Evolutionary conservation across 805 yeast genomes (phyloP).

Genomic region (Pichia membranifaciens): DNA sequence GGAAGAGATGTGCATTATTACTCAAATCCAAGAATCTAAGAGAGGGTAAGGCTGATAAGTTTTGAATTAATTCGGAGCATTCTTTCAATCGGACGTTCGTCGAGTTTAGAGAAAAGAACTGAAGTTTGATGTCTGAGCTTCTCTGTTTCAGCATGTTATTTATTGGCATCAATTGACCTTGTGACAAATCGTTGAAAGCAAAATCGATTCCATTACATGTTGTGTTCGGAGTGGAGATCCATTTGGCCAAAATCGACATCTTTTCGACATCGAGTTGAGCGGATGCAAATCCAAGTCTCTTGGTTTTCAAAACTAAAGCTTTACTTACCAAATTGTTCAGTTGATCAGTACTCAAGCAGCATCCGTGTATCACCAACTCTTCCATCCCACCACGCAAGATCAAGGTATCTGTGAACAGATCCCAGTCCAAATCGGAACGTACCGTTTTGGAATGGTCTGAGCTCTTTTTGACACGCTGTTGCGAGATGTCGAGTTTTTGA

Average conservation of each 20-base stretch:
- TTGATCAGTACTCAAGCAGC: constrained; percentile 39
- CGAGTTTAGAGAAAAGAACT: constrained; percentile 48
- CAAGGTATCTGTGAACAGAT: constrained; percentile 39
- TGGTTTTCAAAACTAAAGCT: constrained; percentile 39
- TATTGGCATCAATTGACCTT: constrained; percentile 42
- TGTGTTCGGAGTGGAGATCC: constrained; percentile 40
- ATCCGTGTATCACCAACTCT: constrained; percentile 54
- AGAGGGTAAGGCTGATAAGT: constrained; percentile 34
- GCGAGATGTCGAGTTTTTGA: constrained; percentile 51
- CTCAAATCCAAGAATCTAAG: constrained; percentile 49
- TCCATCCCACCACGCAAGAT: constrained; percentile 46
- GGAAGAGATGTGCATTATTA: constrained; percentile 47
- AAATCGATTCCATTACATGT: constrained; percentile 52
- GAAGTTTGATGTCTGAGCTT: constrained; percentile 29
- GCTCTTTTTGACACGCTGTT: constrained; percentile 42
- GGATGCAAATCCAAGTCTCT: constrained; percentile 49
- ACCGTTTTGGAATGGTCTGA: constrained; percentile 34
- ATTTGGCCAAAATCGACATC: constrained; percentile 37
- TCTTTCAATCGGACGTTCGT: constrained; percentile 38
- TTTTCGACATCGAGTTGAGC: constrained; percentile 41
- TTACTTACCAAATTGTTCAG: constrained; percentile 37
- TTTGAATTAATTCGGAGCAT: constrained; percentile 34
- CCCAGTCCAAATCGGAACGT: constrained; percentile 50
- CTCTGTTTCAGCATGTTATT: constrained; percentile 34
- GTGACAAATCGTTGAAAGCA: constrained; percentile 47